These are phyloP conservation scores for Nemania sp. DNA, from an alignment of 2,329 filamentous ascomycete genomes.

Conservation along the genomic window DNA sequence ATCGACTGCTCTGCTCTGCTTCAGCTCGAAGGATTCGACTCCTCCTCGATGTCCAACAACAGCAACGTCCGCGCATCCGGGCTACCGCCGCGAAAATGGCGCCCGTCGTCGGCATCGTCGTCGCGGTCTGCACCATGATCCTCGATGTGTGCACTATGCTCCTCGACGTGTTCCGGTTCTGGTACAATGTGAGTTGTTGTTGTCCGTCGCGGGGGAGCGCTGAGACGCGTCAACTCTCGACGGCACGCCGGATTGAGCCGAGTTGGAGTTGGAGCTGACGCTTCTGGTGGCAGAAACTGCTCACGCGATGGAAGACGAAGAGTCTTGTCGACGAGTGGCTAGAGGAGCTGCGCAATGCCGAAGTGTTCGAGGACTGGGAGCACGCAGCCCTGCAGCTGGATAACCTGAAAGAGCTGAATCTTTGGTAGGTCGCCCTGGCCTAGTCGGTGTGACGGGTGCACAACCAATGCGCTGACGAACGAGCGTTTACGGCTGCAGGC, in stretches of 20 bases:
- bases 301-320: slow-evolving; percentile 67
- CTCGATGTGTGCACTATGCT: slow-evolving; percentile 64
- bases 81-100: slow-evolving; percentile 28
- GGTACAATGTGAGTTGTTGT: slow-evolving; percentile 55
- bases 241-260: background rate
- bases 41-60: background rate
- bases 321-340: slow-evolving; percentile 68
- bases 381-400: slow-evolving; percentile 83
- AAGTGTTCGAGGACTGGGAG: slow-evolving; percentile 83
- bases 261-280: no score
- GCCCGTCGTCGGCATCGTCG: slow-evolving; percentile 40
- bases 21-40: no score
- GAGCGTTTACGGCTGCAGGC: slow-evolving; percentile 53
- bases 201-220: background rate
- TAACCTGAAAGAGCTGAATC: slow-evolving; percentile 74
- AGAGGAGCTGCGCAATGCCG: slow-evolving; percentile 65
- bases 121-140: slow-evolving; percentile 60
- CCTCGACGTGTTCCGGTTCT: slow-evolving; percentile 64
- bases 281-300: slow-evolving; percentile 59
- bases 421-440: slow-evolving; percentile 61
- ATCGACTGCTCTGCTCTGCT: no score
- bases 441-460: no score
- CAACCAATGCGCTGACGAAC: slow-evolving; percentile 16
- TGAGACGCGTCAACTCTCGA: background rate
- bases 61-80: slow-evolving; percentile 20